Percentiles rank a stretch among this genome's conserved stretches.
Conservation (phyloP, 495 filamentous ascomycete genomes). For the Penicilliopsis zonata region DNA sequence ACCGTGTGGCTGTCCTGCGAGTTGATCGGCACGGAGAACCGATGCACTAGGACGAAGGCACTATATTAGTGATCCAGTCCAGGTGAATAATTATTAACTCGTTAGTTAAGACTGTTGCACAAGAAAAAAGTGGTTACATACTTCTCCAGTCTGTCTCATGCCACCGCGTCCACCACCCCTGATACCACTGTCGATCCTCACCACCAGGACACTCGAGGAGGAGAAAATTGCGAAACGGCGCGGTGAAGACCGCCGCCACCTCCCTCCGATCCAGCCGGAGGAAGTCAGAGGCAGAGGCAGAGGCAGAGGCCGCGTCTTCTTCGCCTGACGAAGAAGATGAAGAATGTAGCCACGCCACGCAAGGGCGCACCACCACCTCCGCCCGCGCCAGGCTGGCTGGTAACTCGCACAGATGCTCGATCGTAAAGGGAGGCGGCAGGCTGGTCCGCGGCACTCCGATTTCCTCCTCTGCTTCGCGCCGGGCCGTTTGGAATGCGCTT, state of each 20-base stretch:
- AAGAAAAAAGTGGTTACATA: constrained; percentile 9
- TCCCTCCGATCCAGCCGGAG: constrained; percentile 72
- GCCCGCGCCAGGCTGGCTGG: constrained; percentile 71
- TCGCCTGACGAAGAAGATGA: constrained; percentile 42
- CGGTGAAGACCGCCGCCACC: constrained; percentile 84
- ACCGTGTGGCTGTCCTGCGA: no score
- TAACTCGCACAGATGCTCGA: constrained; percentile 77
- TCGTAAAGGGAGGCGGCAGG: constrained; percentile 57
- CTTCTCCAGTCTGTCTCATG: constrained; percentile 54
- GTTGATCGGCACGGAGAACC: constrained; percentile 71
- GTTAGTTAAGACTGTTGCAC: not conserved
- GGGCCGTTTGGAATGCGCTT: constrained; percentile 59
- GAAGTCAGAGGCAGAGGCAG: constrained; percentile 60
- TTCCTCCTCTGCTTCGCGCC: constrained; percentile 82
- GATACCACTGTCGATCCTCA: constrained; percentile 42
- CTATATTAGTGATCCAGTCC: no score
- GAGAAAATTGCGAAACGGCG: constrained; percentile 67
- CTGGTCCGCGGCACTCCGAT: constrained; percentile 69
- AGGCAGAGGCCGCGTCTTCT: constrained; percentile 19
- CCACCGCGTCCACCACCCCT: constrained; percentile 43
- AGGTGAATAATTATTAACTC: not conserved
- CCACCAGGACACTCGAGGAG: constrained; percentile 7
- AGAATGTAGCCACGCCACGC: constrained; percentile 73
- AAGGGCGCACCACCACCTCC: constrained; percentile 71
- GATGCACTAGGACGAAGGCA: constrained; percentile 46